Base-by-base conservation (phyloP, 164 flowering plant species). In the Macadamia integrifolia region DNA sequence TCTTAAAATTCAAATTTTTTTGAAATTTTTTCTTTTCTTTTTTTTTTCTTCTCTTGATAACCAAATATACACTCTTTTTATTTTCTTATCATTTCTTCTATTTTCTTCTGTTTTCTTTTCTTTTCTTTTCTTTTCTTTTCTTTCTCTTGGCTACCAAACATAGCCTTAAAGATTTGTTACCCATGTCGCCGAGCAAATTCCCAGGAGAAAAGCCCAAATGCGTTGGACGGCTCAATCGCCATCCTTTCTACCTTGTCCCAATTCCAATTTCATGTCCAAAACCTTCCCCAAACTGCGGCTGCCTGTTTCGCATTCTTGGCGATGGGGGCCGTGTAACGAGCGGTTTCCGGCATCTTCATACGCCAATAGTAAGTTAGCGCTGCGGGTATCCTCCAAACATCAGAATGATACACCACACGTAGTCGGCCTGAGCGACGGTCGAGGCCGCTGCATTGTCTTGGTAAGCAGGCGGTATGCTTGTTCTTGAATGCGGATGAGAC, bases 301-400 rank as follows among this genome's bases (percentile, higher is more conserved):
- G 75, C 75, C 57, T 74, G 79, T 64, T 80, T 82, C 12, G 86
- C 87, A 31, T 87, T 78, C 68, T 78, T 83, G 13, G 90, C 90
- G 1, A 86, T 82, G 0, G 85, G 74, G 1, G 90, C 90, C 0
- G 88, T 85, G 78, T 86, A 84, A 28, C 90, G 78, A 14, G 90
- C 87, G 0, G 90, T 86, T 61, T 85, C 88, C 0, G 88, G 90
- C 90, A 86, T 86, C 70, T 83, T 77, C 90, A 84, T 83, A 6
- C 89, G 84, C 86, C 87, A 86, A 70, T 86, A 86, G 72, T 84
- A 86, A 2, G 89, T 86, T n/a, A 84, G 43, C 0, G 72, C 74
- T 0, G 89, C 89, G 6, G 72, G 72, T 3, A 61, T 1, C 0
- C 65, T 1, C 72, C 72, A 7, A 69, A 62, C 72, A 69, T 69